A percentile compares a stretch with the other conserved stretches of the same genome.
These are phyloP conservation scores for Stemphylium lycopersici DNA, from an alignment of 2,329 filamentous ascomycete genomes.

Conservation along the genomic window DNA sequence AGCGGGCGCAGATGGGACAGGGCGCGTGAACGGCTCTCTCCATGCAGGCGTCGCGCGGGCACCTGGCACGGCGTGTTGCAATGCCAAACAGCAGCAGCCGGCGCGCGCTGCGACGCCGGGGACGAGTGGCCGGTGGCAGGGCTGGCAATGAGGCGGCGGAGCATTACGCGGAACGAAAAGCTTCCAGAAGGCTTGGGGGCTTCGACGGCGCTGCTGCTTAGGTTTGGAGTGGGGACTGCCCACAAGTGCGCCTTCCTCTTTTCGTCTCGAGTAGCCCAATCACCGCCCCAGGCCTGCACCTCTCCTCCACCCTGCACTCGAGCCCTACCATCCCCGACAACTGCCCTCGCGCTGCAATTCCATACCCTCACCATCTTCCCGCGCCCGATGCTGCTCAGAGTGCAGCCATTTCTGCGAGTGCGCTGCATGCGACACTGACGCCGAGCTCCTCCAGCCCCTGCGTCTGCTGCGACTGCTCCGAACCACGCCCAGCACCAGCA, in stretches of 20 bases:
- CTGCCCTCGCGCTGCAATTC: slow-evolving; percentile 5
- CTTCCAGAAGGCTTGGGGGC: slow-evolving; percentile 24
- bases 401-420: slow-evolving; percentile 36
- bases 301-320: slow-evolving; percentile 10
- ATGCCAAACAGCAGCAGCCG: background rate
- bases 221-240: slow-evolving; percentile 15
- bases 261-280: slow-evolving; percentile 18
- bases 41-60: background rate
- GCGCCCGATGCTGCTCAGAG: slow-evolving; percentile 40
- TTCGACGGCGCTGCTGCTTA: slow-evolving; percentile 13
- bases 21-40: slow-evolving; percentile 7
- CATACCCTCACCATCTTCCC: slow-evolving; percentile 3
- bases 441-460: slow-evolving; percentile 24
- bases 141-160: slow-evolving; percentile 15
- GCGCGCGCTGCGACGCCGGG: background rate
- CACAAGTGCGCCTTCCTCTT: slow-evolving; percentile 9
- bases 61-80: background rate
- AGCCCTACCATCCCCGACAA: slow-evolving; percentile 2
- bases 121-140: background rate
- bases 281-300: slow-evolving; percentile 14
- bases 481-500: background rate
- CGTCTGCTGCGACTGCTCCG: slow-evolving; percentile 11
- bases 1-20: background rate
- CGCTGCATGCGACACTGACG: slow-evolving; percentile 44
- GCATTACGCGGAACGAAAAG: slow-evolving; percentile 9